phyloP scores from a whole-genome alignment of 2,329 filamentous ascomycete species.

The Microcera coccophila region DNA sequence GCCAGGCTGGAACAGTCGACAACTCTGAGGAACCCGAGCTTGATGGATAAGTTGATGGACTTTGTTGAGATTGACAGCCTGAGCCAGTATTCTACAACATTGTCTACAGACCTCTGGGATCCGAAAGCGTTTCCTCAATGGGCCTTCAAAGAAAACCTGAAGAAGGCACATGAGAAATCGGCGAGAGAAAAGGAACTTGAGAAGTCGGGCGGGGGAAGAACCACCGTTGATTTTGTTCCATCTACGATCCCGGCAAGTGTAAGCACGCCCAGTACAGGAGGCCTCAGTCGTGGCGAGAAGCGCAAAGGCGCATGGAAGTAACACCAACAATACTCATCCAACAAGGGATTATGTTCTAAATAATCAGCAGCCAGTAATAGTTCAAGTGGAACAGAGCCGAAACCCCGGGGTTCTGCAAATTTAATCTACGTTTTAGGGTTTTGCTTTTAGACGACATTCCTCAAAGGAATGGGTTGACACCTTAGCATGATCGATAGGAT shows the following conservation, averaged over 20 bases:
- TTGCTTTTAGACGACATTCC: too few species aligned
- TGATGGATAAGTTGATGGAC: slow-evolving; percentile 67
- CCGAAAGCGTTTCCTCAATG: slow-evolving; percentile 52
- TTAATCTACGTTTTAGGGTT: too few species aligned
- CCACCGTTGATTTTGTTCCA: slow-evolving; percentile 49
- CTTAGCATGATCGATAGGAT: too few species aligned
- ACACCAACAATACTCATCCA: slow-evolving; percentile 1
- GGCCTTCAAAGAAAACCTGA: slow-evolving; percentile 50
- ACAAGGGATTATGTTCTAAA: too few species aligned
- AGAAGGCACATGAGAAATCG: slow-evolving; percentile 45
- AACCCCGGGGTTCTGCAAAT: too few species aligned
- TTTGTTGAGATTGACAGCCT: slow-evolving; percentile 54
- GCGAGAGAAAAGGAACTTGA: slow-evolving; percentile 44
- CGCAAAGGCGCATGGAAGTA: slow-evolving; percentile 34
- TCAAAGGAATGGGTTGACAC: too few species aligned
- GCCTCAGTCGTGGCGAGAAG: slow-evolving; percentile 29
- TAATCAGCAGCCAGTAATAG: too few species aligned
- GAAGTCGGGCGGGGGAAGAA: slow-evolving; percentile 38
- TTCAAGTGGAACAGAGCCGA: too few species aligned
- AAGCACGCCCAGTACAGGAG: slow-evolving; percentile 18
- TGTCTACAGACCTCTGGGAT: slow-evolving; percentile 55
- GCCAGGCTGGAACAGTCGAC: slow-evolving; percentile 63
- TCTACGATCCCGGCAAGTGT: slow-evolving; percentile 21
- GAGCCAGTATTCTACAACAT: slow-evolving; percentile 63
- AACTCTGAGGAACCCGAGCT: slow-evolving; percentile 66